phyloP scores from a whole-genome alignment of 192 early-diverging fungal genomes.

The Chytriomyces sp. region DNA sequence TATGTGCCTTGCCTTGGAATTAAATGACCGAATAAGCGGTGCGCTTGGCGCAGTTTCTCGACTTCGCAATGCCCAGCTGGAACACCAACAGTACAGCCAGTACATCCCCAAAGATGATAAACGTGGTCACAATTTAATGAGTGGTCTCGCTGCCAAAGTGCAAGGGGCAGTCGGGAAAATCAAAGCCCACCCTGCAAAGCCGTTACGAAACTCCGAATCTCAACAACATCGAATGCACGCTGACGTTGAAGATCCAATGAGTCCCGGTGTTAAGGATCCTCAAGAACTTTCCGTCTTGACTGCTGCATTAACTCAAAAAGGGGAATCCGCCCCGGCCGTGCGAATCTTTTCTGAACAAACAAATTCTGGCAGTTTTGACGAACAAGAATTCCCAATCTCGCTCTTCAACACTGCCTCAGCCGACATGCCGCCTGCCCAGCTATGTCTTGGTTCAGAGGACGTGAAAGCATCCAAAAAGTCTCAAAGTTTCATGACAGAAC shows the following conservation, averaged over 20 bases:
- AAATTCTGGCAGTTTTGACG: not conserved
- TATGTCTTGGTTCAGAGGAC: not conserved
- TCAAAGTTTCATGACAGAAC: too few relatives aligned
- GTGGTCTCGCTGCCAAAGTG: not conserved
- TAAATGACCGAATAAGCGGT: not conserved
- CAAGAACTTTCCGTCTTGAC: not conserved
- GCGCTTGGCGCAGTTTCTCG: not conserved
- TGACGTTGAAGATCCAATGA: not conserved
- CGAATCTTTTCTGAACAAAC: not conserved
- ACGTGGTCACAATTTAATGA: not conserved
- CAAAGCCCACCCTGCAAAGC: not conserved
- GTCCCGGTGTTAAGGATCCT: not conserved
- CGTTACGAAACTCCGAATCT: too few relatives aligned
- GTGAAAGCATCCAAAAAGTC: too few relatives aligned
- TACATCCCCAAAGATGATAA: not conserved
- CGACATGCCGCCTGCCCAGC: not conserved
- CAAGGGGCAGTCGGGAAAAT: not conserved
- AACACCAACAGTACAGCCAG: not conserved
- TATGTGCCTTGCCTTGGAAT: not conserved
- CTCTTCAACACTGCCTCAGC: not conserved
- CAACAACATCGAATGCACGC: not conserved
- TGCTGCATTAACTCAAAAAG: not conserved
- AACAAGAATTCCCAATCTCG: not conserved
- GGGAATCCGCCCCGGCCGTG: not conserved
- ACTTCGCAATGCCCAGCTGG: not conserved